Evolutionary conservation across 2,329 filamentous ascomycete genomes (phyloP).

Genomic region (Dactylellina leptospora): DNA sequence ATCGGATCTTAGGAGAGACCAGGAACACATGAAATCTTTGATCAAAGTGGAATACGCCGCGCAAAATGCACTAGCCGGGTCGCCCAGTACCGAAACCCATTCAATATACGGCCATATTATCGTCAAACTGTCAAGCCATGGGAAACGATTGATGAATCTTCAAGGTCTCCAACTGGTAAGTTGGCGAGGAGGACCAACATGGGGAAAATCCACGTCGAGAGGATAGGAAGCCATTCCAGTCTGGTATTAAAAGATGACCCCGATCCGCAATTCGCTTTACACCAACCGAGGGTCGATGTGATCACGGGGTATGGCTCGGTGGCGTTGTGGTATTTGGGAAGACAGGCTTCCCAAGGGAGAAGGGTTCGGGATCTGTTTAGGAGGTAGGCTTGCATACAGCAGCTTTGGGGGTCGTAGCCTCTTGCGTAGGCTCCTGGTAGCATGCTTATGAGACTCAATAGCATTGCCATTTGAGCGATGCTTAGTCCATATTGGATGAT

Average conservation of each 20-base stretch:
- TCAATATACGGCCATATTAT: slow-evolving; percentile 21
- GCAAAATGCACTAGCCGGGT: slow-evolving; percentile 55
- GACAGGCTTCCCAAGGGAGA: slow-evolving; percentile 17
- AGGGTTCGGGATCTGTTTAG: slow-evolving; percentile 15
- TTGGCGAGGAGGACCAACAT: slow-evolving; percentile 23
- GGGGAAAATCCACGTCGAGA: slow-evolving; percentile 22
- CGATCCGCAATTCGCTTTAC: slow-evolving; percentile 11
- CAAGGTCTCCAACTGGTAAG: slow-evolving; percentile 11
- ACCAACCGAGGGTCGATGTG: slow-evolving; percentile 12
- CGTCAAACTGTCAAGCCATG: not conserved
- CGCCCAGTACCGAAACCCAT: slow-evolving; percentile 46
- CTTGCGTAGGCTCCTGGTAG: slow-evolving; percentile 11
- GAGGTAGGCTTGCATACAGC: slow-evolving; percentile 24
- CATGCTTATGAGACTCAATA: slow-evolving; percentile 8
- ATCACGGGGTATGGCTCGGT: slow-evolving; percentile 2
- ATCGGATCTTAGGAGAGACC: not conserved
- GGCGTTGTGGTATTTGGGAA: slow-evolving; percentile 15
- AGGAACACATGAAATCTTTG: slow-evolving; percentile 23
- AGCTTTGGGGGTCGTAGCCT: slow-evolving; percentile 14
- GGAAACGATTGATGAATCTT: slow-evolving; percentile 10
- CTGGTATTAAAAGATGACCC: slow-evolving; percentile 1
- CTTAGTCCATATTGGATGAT: slow-evolving; percentile 9
- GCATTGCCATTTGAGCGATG: not conserved
- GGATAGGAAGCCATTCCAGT: slow-evolving; percentile 12
- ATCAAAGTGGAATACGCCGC: slow-evolving; percentile 33